Base-by-base conservation (phyloP, 2,329 filamentous ascomycete species). In the Fusarium sublunatum region DNA sequence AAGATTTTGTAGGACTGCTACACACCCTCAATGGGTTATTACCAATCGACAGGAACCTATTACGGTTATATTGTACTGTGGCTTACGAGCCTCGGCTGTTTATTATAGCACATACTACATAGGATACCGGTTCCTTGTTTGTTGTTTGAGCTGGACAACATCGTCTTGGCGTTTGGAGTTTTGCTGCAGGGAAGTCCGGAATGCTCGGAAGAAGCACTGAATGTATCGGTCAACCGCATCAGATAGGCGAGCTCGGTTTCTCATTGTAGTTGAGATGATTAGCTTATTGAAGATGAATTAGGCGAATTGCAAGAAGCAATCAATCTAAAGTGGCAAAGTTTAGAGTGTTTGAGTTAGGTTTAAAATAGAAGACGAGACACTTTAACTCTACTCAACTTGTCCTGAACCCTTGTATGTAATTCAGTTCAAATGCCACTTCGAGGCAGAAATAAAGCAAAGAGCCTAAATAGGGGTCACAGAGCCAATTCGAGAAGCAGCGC, bases 131-230 rank as follows among this genome's bases (percentile, higher is more conserved):
- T 26, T 6, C 22, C 22, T 41, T 29, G 13, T 28, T 28, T 60
- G 6, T 39, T 24, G 8, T 39, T 29, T 32, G 40, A 28, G 29
- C 19, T 15, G 28, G 38, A 45, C 6, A 22, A 11, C 13, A 48
- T 32, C 41, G 31, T 53, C 8, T 10, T 29, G 13, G 13, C 7
- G n/a, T 36, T 59, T 38, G 22, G 46, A 42, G 26, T 11, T 15
- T 32, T 24, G 15, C 26, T 13, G 15, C 25, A 29, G 36, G 41
- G 29, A 24, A 29, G 13, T 36, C 26, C 61, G 62, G 62, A 55
- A 66, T 43, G 46, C 53, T 51, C 62, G 62, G 62, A 49, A 51
- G 48, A n/a, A 45, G 39, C 45, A 7, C 22, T 35, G n/a, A 39
- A 15, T 7, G 32, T 25, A 63, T 66, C 55, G 62, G 47, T 24